Conservation (phyloP, 805 yeast species). For the Cyberlindnera euphorbiae region DNA sequence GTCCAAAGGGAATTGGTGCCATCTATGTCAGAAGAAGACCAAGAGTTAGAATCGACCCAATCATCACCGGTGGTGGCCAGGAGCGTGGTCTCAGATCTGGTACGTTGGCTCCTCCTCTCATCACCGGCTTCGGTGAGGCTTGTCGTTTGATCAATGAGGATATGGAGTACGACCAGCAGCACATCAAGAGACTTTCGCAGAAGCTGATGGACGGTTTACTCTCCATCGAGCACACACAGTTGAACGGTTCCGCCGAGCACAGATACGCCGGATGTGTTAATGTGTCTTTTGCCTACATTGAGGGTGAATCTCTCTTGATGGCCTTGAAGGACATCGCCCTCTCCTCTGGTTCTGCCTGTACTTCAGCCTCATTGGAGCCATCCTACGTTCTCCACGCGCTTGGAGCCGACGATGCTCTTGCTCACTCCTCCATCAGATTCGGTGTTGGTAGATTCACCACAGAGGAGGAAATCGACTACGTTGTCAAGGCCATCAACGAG, state of each 20-base stretch:
- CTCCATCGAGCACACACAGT: slow-evolving; percentile 79
- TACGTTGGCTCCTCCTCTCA: slow-evolving; percentile 93
- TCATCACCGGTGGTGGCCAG: slow-evolving; percentile 97
- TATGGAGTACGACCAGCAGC: slow-evolving; percentile 63
- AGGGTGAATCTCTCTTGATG: slow-evolving; percentile 96
- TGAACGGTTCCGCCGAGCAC: slow-evolving; percentile 76
- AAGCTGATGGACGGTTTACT: slow-evolving; percentile 71
- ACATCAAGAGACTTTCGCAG: slow-evolving; percentile 66
- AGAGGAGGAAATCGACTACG: slow-evolving; percentile 93
- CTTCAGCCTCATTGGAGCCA: slow-evolving; percentile 97
- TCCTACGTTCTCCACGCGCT: slow-evolving; percentile 94
- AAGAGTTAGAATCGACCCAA: slow-evolving; percentile 92
- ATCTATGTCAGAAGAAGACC: slow-evolving; percentile 95
- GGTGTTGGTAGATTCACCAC: slow-evolving; percentile 98
- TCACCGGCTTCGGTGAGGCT: slow-evolving; percentile 97
- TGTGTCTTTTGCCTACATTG: slow-evolving; percentile 93
- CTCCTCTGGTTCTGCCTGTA: slow-evolving; percentile 96
- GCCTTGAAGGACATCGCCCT: slow-evolving; percentile 96
- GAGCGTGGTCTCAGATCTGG: slow-evolving; percentile 98
- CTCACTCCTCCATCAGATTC: slow-evolving; percentile 96
- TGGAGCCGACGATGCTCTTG: slow-evolving; percentile 97
- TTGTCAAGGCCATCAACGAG: slow-evolving; percentile 78
- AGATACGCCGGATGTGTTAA: slow-evolving; percentile 94
- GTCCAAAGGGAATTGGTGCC: slow-evolving; percentile 98
- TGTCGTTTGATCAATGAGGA: slow-evolving; percentile 78